These are phyloP conservation scores for Hygrophila difformis DNA, from an alignment of 257 asterid genomes.

Conservation along the genomic window DNA sequence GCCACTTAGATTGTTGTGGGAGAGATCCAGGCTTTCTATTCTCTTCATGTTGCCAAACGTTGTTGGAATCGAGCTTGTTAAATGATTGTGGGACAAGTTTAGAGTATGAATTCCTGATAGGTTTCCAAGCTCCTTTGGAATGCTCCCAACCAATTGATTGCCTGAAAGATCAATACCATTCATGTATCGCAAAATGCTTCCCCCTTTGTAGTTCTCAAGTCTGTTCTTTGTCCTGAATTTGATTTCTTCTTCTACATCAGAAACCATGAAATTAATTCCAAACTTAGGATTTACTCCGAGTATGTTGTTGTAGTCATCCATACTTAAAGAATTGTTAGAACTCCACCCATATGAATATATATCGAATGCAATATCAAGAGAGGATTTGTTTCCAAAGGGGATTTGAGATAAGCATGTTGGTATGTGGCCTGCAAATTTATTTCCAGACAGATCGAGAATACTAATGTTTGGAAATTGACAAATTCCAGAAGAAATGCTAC, in stretches of 20 bases:
- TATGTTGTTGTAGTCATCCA: not conserved
- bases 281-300: not conserved
- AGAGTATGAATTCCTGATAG: slow-evolving; percentile 17
- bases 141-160: slow-evolving; percentile 19
- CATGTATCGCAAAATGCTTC: slow-evolving; percentile 14
- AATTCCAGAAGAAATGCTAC: slow-evolving; percentile 17
- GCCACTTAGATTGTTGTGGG: slow-evolving; percentile 22
- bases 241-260: slow-evolving; percentile 16
- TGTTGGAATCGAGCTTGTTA: slow-evolving; percentile 14
- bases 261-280: not conserved
- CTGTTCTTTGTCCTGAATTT: slow-evolving; percentile 22
- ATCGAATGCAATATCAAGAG: slow-evolving; percentile 1
- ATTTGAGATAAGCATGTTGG: slow-evolving; percentile 19
- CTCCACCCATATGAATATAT: not conserved
- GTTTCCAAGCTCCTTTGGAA: slow-evolving; percentile 19
- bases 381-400: slow-evolving; percentile 7
- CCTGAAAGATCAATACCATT: slow-evolving; percentile 22
- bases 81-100: slow-evolving; percentile 23
- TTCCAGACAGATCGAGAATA: slow-evolving; percentile 22
- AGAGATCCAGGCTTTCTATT: too few species aligned
- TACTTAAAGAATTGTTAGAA: not conserved
- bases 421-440: slow-evolving; percentile 16
- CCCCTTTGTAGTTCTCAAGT: slow-evolving; percentile 9
- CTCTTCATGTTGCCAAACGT: slow-evolving; percentile 16
- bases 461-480: slow-evolving; percentile 17